Evolutionary conservation across 192 early-diverging fungal genomes (phyloP), one percentile per base, ranked within the genome.

Genomic region (Funneliformis geosporum): DNA sequence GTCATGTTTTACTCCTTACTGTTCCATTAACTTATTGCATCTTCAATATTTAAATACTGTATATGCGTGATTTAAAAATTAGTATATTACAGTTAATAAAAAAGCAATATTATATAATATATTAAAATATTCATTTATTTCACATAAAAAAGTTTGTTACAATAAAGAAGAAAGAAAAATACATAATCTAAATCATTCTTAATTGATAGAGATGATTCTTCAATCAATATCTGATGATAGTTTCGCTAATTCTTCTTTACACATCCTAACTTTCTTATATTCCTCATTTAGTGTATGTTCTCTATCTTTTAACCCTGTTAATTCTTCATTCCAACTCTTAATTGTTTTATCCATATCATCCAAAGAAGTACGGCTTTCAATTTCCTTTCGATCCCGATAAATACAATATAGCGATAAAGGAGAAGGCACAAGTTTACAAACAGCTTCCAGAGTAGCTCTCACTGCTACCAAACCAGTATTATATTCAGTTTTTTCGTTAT

Each of bases 401-500:
- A 72, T 72, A 46, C 42, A 72, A 72, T 46, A 46, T 21, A 72
- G 23, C 10, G 70, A 72, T 39, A 72, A 46, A 46, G 42, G 70
- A 72, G 70, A 72, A 25, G 70, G 70, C 8, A 25, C 42, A 42
- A 72, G 11, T 46, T 46, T 46, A 43, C 70, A 23, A 46, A 47
- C 5, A n/a, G 42, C n/a, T 72, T 72, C 70, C 8, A 72, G 0
- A 25, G 9, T 5, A 25, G 70, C 70, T 72, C 39, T 23, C 44
- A 4, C 39, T 72, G n/a, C 16, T 39, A 46, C 10, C 7, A 12
- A 2, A n/a, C 44, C n/a, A 43, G 70, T 47, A 14, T 40, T 44
- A 72, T 72, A 11, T 44, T 44, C 10, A 25, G 40, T 23, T 27
- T 72, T 47, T 27, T 9, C n/a, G 23, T 72, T 40, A 4, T 21